Percentiles rank a stretch among this genome's conserved stretches.
phyloP scores from a whole-genome alignment of 768 basidiomycete species.

The Amanita pallidorosea region DNA sequence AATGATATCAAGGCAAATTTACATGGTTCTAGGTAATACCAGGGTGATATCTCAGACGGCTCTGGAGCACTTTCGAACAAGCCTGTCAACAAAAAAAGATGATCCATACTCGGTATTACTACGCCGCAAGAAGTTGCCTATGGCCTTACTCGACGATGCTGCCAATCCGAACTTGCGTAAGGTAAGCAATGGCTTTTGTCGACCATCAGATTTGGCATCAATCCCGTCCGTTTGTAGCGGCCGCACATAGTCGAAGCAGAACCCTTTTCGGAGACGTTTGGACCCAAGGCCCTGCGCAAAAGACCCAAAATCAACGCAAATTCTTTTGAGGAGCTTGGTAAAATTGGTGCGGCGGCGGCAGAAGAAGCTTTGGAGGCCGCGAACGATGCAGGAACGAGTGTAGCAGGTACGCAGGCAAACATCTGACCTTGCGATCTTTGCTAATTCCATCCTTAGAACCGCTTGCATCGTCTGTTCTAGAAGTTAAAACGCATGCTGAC shows the following conservation, averaged over 20 bases:
- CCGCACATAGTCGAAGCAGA: slow-evolving; percentile 95
- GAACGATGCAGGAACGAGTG: slow-evolving; percentile 23
- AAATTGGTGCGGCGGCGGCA: slow-evolving; percentile 43
- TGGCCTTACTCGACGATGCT: slow-evolving; percentile 90
- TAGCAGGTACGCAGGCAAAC: slow-evolving; percentile 28
- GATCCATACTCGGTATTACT: slow-evolving; percentile 96
- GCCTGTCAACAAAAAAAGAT: slow-evolving; percentile 71
- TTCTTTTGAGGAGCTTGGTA: slow-evolving; percentile 83
- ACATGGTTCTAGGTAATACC: slow-evolving; percentile 67
- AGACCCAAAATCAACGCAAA: slow-evolving; percentile 80
- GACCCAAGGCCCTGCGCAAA: slow-evolving; percentile 92
- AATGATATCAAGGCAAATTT: slow-evolving; percentile 3
- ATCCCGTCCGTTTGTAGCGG: slow-evolving; percentile 34
- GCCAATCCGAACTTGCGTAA: slow-evolving; percentile 72
- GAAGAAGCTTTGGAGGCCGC: slow-evolving; percentile 41
- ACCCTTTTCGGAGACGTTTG: slow-evolving; percentile 90
- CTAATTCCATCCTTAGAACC: slow-evolving; percentile 24
- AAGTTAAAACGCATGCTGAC: slow-evolving; percentile 61
- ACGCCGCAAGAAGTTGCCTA: slow-evolving; percentile 90
- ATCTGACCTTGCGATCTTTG: not conserved
- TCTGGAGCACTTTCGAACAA: slow-evolving; percentile 91
- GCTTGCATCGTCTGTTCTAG: slow-evolving; percentile 35
- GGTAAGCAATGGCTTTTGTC: slow-evolving; percentile 26
- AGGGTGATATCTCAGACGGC: slow-evolving; percentile 95
- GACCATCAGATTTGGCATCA: not conserved